phyloP scores from a whole-genome alignment of 1,284 basidiomycete species.

The Ustilago crameri region DNA sequence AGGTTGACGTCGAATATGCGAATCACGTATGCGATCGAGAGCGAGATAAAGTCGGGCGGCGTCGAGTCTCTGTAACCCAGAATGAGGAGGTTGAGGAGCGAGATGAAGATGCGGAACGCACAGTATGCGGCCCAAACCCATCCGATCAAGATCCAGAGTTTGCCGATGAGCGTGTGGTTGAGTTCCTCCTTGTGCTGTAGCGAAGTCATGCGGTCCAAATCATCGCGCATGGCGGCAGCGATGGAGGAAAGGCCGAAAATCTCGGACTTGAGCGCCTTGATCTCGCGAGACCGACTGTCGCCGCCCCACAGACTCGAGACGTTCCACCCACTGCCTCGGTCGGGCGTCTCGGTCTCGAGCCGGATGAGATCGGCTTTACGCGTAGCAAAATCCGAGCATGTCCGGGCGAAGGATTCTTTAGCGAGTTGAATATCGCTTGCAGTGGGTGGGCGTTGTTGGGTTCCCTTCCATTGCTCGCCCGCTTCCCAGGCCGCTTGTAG shows the following conservation, averaged over 20 bases:
- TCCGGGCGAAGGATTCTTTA: conserved; percentile 44
- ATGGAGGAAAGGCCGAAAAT: conserved; percentile 68
- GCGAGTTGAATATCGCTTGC: conserved; percentile 36
- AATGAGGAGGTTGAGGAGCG: conserved; percentile 46
- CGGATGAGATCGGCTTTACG: conserved; percentile 50
- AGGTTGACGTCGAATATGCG: conserved; percentile 66
- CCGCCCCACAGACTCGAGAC: conserved; percentile 32
- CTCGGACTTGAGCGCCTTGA: conserved; percentile 67
- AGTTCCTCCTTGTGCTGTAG: conserved; percentile 66
- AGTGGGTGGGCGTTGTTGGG: conserved; percentile 30
- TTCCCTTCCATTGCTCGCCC: conserved; percentile 61
- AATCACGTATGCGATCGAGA: conserved; percentile 64
- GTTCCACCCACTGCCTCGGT: conserved; percentile 15
- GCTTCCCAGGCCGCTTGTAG: conserved; percentile 69
- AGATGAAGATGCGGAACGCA: conserved; percentile 51
- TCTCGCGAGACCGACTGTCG: conserved; percentile 49
- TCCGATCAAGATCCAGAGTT: conserved; percentile 62
- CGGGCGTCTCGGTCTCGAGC: conserved; percentile 28
- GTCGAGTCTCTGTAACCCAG: conserved; percentile 55
- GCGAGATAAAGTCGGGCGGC: conserved; percentile 67
- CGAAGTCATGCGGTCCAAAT: conserved; percentile 63
- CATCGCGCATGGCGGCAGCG: conserved; percentile 68
- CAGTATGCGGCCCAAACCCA: conserved; percentile 69
- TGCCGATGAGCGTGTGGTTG: conserved; percentile 64
- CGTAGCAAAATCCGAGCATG: conserved; percentile 45